Evolutionary conservation across 2,329 filamentous ascomycete species (phyloP), one percentile per base, ranked within the genome.

Genomic region (Verticillium longisporum): DNA sequence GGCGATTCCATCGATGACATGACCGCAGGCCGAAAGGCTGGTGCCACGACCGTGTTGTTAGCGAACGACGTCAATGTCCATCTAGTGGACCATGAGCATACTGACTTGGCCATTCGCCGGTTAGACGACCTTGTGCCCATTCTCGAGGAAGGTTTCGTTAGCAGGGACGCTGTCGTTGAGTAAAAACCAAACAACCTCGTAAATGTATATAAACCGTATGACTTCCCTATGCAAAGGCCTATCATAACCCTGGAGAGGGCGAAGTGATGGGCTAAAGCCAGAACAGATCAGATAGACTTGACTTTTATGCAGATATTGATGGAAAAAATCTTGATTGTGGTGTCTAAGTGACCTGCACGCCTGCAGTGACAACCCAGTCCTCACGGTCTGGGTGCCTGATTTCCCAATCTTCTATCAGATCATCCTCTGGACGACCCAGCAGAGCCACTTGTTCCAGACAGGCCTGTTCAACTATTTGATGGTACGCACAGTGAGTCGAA

Each of bases 1-100:
- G 90, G 90, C 4, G 90, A 94, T 71, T 92, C 88, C 15, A 86
- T 96, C 60, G 95, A 98, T 72, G 95, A 99, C 72, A 96, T 98
- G 86, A 90, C 88, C 7, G 92, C 94, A 1, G 94, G 95, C 0
- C 84, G 88, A 62, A 81, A 80, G 59, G 94, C 94, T 0, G 94
- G 94, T 1, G 91, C 93, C 1, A 90, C 92, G 37, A 98, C 95
- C 0, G 92, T 98, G n/a, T 71, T 98, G 71, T 78, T 99, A 55
- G 82, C 89, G 15, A 96, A 96, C 69, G 86, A 91, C n/a, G 87
- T 83, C n/a, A 97, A 97, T 71, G 74, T 73, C 60, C 81, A 88
- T 65, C 72, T 97, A 61, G 84, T 81, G 7, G 79, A 84, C 31
- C 90, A 96, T 70, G 83, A 87, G 65, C 85, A 92, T 72, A 96